A percentile compares a stretch with the other conserved stretches of the same genome.
Conservation (phyloP, 108 stramenopile genomes). For the Parietichytrium sp. region DNA sequence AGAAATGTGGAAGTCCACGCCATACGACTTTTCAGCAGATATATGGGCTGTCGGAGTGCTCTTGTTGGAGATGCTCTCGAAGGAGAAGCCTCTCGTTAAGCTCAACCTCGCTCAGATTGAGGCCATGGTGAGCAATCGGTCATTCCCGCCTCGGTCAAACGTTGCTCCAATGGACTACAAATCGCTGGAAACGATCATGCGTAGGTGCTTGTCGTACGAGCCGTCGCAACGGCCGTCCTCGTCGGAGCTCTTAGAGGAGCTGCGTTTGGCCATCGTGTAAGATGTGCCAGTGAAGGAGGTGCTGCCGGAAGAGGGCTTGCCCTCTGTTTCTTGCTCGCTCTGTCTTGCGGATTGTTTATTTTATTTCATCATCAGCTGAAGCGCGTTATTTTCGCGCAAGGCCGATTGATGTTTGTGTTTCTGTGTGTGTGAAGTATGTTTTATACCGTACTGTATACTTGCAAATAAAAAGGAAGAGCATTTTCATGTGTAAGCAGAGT, state of each 20-base stretch:
- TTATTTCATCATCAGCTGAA: too few species aligned
- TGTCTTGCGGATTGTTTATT: too few species aligned
- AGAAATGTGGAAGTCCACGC: background rate
- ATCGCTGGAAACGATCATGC: constrained; percentile 8
- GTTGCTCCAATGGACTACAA: constrained; percentile 8
- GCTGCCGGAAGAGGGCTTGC: too few species aligned
- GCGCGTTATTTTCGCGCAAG: too few species aligned
- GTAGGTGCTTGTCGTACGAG: background rate
- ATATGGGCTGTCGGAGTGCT: background rate
- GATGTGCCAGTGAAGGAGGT: too few species aligned
- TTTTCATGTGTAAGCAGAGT: too few species aligned
- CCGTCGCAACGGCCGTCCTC: background rate
- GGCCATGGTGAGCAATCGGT: background rate
- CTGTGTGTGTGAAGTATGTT: too few species aligned
- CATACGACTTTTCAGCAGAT: background rate
- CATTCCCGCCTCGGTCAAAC: background rate
- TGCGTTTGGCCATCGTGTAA: too few species aligned
- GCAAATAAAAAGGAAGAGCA: too few species aligned
- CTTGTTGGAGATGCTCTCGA: background rate
- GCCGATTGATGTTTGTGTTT: too few species aligned
- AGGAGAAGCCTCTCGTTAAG: background rate
- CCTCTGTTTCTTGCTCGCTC: too few species aligned
- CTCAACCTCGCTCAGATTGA: constrained; percentile 5
- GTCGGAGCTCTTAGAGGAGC: background rate
- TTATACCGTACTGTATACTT: too few species aligned